phyloP scores from a whole-genome alignment of 441 rosid species.

The Melianthus villosus region DNA sequence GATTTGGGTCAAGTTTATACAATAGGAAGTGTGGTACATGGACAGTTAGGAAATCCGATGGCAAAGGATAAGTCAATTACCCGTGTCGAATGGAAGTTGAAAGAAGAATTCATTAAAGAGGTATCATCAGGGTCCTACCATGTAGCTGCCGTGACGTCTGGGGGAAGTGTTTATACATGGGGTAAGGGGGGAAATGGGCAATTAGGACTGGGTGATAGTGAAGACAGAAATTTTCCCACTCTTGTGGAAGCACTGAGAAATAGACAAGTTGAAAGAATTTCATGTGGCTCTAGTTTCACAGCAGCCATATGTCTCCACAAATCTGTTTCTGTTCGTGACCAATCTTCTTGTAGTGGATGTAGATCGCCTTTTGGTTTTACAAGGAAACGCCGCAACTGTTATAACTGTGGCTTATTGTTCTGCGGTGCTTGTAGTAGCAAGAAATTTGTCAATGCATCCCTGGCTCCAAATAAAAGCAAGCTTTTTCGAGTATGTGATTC shows the following conservation, averaged over 20 bases:
- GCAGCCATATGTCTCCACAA: slow-evolving; percentile 90
- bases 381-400: slow-evolving; percentile 90
- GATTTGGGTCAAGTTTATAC: slow-evolving; percentile 75
- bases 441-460: slow-evolving; percentile 74
- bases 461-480: slow-evolving; percentile 90
- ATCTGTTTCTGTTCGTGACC: slow-evolving; percentile 82
- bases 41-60: slow-evolving; percentile 80
- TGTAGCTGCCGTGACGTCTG: slow-evolving; percentile 77
- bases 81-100: slow-evolving; percentile 75
- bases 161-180: slow-evolving; percentile 88
- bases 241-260: slow-evolving; percentile 77
- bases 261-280: slow-evolving; percentile 83
- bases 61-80: slow-evolving; percentile 67
- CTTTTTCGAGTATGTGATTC: slow-evolving; percentile 77
- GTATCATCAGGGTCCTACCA: slow-evolving; percentile 90
- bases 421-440: slow-evolving; percentile 83
- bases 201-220: slow-evolving; percentile 79
- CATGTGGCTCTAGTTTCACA: slow-evolving; percentile 75
- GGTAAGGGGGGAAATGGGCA: slow-evolving; percentile 97
- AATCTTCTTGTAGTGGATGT: slow-evolving; percentile 95
- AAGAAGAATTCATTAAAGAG: slow-evolving; percentile 71
- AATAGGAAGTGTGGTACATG: slow-evolving; percentile 87
- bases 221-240: slow-evolving; percentile 69
- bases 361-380: slow-evolving; percentile 73
- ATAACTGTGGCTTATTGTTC: slow-evolving; percentile 82